phyloP scores from a whole-genome alignment of 164 flowering plant species.

The Berberis thunbergii region DNA sequence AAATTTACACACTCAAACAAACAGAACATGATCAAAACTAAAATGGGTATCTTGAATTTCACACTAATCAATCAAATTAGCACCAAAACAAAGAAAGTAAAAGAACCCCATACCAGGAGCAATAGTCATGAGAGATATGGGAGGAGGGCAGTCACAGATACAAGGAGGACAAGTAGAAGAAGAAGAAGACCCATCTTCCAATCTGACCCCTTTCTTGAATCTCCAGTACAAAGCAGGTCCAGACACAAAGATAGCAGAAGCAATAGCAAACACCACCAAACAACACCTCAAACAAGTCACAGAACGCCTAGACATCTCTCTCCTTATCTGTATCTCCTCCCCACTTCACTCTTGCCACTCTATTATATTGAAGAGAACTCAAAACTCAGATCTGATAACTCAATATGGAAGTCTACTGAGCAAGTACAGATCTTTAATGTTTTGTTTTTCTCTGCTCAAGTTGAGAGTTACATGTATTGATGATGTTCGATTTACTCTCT shows the following conservation, averaged over 20 bases:
- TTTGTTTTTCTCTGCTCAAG: too few species aligned
- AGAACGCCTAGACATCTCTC: conserved; percentile 36
- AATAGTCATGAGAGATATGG: conserved; percentile 60
- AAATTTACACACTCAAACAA: too few species aligned
- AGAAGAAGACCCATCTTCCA: conserved; percentile 10
- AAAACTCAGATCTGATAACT: too few species aligned
- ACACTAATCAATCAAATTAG: too few species aligned
- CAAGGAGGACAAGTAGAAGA: conserved; percentile 57
- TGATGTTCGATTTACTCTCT: too few species aligned
- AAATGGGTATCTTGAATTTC: too few species aligned
- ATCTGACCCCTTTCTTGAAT: conserved; percentile 37
- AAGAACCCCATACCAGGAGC: conserved; percentile 55
- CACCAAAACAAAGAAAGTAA: too few species aligned
- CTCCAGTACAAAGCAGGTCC: conserved; percentile 82
- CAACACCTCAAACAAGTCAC: conserved; percentile 62
- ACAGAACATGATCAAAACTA: too few species aligned
- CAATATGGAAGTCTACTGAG: too few species aligned
- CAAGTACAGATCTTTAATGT: too few species aligned
- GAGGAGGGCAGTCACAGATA: conserved; percentile 78
- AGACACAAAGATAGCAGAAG: conserved; percentile 68
- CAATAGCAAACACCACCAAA: conserved; percentile 64
- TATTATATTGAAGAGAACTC: too few species aligned
- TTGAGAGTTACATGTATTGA: too few species aligned
- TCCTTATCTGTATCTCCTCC: conserved; percentile 29
- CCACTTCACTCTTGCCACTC: background rate